These are phyloP conservation scores for Talaromyces sp. DNA, from an alignment of 2,329 filamentous ascomycete species.

Conservation along the genomic window DNA sequence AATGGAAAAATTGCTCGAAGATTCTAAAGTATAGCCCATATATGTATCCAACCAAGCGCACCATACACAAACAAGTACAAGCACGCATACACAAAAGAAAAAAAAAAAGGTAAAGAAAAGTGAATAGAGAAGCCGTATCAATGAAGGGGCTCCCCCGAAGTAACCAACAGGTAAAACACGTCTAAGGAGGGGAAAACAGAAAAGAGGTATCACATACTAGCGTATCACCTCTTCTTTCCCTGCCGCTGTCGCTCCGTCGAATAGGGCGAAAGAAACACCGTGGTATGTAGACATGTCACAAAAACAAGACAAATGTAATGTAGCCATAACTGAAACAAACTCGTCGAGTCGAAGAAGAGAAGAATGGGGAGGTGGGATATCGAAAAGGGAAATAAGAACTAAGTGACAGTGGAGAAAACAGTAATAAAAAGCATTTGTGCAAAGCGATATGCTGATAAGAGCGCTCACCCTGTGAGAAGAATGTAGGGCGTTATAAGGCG, in stretches of 20 bases:
- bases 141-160: neutral
- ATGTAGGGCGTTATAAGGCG: slow-evolving; percentile 5
- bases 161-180: neutral
- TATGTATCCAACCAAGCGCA: slow-evolving; percentile 14
- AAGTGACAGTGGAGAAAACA: slow-evolving; percentile 15
- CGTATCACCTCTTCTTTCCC: neutral
- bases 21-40: slow-evolving; percentile 16
- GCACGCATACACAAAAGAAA: slow-evolving; percentile 7
- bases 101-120: slow-evolving; percentile 9
- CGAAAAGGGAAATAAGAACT: slow-evolving; percentile 7
- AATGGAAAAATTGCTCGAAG: slow-evolving; percentile 13
- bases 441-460: slow-evolving; percentile 13
- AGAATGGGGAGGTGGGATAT: slow-evolving; percentile 7
- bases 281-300: slow-evolving; percentile 9
- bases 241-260: slow-evolving; percentile 3
- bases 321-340: neutral
- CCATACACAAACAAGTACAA: slow-evolving; percentile 4
- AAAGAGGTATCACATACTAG: slow-evolving; percentile 4
- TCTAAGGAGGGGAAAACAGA: neutral
- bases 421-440: slow-evolving; percentile 2
- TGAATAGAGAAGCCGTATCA: neutral
- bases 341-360: neutral
- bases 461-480: slow-evolving; percentile 10
- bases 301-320: slow-evolving; percentile 1
- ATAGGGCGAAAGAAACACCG: neutral